Evolutionary conservation across 257 asterid species (phyloP).

Genomic region (Dorcoceras hygrometricum): DNA sequence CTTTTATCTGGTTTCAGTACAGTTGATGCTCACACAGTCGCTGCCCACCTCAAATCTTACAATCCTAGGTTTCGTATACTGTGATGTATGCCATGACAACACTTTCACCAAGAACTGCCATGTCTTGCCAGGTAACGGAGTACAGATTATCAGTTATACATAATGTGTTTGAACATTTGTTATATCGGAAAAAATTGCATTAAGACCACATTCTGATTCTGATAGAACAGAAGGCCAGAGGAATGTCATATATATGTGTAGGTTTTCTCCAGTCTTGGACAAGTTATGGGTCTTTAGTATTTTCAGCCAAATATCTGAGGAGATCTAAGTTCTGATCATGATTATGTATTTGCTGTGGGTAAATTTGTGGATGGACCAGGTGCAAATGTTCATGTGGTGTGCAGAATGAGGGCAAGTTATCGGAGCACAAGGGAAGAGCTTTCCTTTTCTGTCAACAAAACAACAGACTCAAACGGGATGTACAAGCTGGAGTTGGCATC

Average conservation of each 20-base stretch:
- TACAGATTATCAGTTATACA: too few species aligned
- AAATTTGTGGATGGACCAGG: slow-evolving; percentile 16
- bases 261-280: too few species aligned
- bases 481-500: slow-evolving; percentile 24
- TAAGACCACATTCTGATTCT: too few species aligned
- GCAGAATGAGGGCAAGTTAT: slow-evolving; percentile 26
- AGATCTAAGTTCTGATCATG: background rate
- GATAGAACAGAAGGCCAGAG: too few species aligned
- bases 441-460: slow-evolving; percentile 28
- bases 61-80: slow-evolving; percentile 43
- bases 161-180: too few species aligned
- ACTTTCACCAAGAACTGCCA: slow-evolving; percentile 44
- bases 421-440: slow-evolving; percentile 20
- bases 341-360: background rate
- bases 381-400: slow-evolving; percentile 28
- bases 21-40: background rate
- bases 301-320: background rate
- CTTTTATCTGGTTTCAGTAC: too few species aligned
- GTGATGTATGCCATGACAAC: slow-evolving; percentile 39
- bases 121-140: slow-evolving; percentile 39
- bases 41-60: slow-evolving; percentile 33
- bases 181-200: too few species aligned
- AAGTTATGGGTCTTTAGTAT: too few species aligned
- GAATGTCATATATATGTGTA: too few species aligned
- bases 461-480: slow-evolving; percentile 25